A percentile compares a stretch with the other conserved stretches of the same genome.
Evolutionary conservation across 2,329 filamentous ascomycete genomes (phyloP).

Genomic region (Emmonsiellopsis sp.): DNA sequence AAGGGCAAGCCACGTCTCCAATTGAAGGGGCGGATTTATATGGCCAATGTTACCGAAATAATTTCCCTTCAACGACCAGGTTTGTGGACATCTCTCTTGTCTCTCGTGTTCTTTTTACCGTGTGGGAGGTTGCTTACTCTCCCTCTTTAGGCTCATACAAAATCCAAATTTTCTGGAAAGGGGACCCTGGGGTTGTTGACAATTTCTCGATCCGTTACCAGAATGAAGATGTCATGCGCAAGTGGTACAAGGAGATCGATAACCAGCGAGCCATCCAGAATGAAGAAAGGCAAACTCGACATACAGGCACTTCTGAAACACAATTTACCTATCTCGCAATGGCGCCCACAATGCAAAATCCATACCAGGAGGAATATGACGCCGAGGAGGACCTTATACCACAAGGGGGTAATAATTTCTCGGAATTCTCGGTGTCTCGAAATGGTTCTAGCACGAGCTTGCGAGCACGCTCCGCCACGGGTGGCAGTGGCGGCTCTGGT

Average conservation of each 20-base stretch:
- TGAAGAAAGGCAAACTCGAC: conserved; percentile 43
- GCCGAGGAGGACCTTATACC: conserved; percentile 41
- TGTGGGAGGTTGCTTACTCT: neutral
- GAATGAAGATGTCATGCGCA: conserved; percentile 87
- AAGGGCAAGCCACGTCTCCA: conserved; percentile 71
- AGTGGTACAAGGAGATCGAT: conserved; percentile 77
- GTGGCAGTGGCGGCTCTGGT: conserved; percentile 41
- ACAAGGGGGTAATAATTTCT: conserved; percentile 29
- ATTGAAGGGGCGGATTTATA: conserved; percentile 94
- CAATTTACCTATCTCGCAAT: conserved; percentile 74
- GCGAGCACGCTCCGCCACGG: conserved; percentile 66
- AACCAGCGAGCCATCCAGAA: conserved; percentile 57
- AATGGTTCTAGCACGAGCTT: conserved; percentile 68
- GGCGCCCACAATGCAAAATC: conserved; percentile 66
- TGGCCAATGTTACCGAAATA: conserved; percentile 98
- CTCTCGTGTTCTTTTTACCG: neutral
- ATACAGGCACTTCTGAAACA: conserved; percentile 50
- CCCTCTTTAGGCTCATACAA: conserved; percentile 66
- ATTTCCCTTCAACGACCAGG: conserved; percentile 78
- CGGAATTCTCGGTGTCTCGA: conserved; percentile 49
- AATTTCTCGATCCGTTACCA: conserved; percentile 92
- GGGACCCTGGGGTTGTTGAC: conserved; percentile 76
- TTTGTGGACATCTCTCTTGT: conserved; percentile 36
- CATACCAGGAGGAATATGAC: conserved; percentile 59
- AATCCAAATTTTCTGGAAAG: conserved; percentile 98